Base-by-base conservation (phyloP, 164 flowering plant genomes). In the Piper betle region DNA sequence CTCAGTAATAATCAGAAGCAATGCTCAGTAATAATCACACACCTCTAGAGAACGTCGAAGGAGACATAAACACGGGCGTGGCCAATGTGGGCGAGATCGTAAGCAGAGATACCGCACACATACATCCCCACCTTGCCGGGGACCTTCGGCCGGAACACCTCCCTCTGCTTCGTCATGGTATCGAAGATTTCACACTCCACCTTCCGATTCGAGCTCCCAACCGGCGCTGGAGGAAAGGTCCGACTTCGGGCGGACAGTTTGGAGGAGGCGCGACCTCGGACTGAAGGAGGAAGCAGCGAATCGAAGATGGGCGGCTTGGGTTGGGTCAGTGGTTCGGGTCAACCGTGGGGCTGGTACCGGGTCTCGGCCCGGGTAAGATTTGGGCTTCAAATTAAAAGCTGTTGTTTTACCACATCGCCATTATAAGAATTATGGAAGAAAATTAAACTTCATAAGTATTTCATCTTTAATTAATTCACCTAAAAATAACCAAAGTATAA, bases 11-110 rank as follows among this genome's bases (percentile, higher is more conserved):
- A n/a, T n/a, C n/a, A n/a, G n/a, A n/a, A 43, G 43, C 10, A 8
- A 16, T n/a, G n/a, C n/a, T n/a, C n/a, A 43, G 43, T n/a, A 9
- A 16, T 41, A 33, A 41, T 25, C 33, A 41, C 15, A 41, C 33
- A 85, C 92, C 92, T 81, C 77, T 73, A 83, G 59, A 90, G 86
- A 56, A 87, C 72, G 55, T 90, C 97, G 43, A 90, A 90, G 46
- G 79, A 74, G 33, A 90, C 91, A 48, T 91, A 85, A 41, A 88
- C 95, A 3, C 95, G 85, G 42, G 95, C 97, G 39, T 87, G 97
- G 66, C 97, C 93, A 58, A 85, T 80, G 62, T 90, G 95, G 76
- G 95, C 85, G 72, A 77, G 68, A 58, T 84, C 95, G 64, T 87
- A 87, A 4, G 87, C 77, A 2, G 95, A 84, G 63, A 90, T 77